Percentiles rank a stretch among this genome's conserved stretches.
Evolutionary conservation across 345 rosid species (phyloP).

Genomic region (Gossypium herbaceum): DNA sequence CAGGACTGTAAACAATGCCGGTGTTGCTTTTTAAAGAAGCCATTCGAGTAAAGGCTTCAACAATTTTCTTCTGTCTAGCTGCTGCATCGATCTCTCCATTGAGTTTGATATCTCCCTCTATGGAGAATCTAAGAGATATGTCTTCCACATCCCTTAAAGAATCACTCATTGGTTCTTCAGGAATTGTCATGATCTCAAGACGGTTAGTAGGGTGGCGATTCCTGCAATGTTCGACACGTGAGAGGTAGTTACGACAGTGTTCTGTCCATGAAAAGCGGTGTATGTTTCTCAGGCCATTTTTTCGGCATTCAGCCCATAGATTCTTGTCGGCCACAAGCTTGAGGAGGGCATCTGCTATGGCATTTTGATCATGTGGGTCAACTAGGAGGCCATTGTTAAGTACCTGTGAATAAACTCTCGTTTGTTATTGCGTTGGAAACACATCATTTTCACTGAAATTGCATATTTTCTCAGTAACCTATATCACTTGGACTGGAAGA

Average conservation of each 20-base stretch:
- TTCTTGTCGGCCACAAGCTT: slow-evolving; percentile 63
- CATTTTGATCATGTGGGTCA: slow-evolving; percentile 67
- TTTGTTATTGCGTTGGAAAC: slow-evolving; percentile 8
- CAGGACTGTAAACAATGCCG: slow-evolving; percentile 44
- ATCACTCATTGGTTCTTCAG: slow-evolving; percentile 84
- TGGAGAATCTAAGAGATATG: slow-evolving; percentile 72
- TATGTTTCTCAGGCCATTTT: slow-evolving; percentile 57
- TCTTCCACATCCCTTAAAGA: slow-evolving; percentile 78
- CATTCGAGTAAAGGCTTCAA: slow-evolving; percentile 54
- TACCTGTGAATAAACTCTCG: slow-evolving; percentile 34
- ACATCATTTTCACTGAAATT: slow-evolving; percentile 1
- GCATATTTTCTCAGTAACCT: background rate
- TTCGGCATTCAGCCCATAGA: slow-evolving; percentile 57
- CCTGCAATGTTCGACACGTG: slow-evolving; percentile 75
- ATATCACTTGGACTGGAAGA: slow-evolving; percentile 4
- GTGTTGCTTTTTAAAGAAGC: slow-evolving; percentile 42
- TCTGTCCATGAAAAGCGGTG: slow-evolving; percentile 70
- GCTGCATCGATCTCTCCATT: slow-evolving; percentile 65
- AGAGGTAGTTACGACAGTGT: slow-evolving; percentile 76
- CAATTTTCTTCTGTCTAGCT: slow-evolving; percentile 62
- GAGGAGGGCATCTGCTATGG: slow-evolving; percentile 59
- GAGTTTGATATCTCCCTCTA: slow-evolving; percentile 67
- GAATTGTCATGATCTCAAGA: slow-evolving; percentile 57
- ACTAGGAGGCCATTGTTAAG: slow-evolving; percentile 63
- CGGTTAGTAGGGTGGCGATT: slow-evolving; percentile 68